A percentile compares a stretch with the other conserved stretches of the same genome.
Evolutionary conservation across 306 rosid species (phyloP).

Genomic region (Lathyrus sativus): DNA sequence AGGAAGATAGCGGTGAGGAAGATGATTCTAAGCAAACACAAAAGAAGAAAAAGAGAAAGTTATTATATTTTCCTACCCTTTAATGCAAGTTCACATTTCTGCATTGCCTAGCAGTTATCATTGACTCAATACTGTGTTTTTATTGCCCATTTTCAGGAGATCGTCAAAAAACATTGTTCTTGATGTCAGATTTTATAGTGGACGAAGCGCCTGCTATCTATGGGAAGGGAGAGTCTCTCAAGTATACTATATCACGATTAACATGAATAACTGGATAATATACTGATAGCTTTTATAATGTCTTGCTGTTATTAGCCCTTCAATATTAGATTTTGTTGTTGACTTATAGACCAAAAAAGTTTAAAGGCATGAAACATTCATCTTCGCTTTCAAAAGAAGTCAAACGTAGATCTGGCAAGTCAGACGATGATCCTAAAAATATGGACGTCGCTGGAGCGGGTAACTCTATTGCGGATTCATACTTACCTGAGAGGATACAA

Average conservation of each 20-base stretch:
- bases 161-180: slow-evolving; percentile 35
- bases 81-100: too few relatives aligned
- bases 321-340: too few relatives aligned
- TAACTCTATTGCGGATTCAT: slow-evolving; percentile 32
- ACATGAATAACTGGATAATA: too few relatives aligned
- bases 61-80: too few relatives aligned
- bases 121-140: slow-evolving; percentile 2
- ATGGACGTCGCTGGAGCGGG: slow-evolving; percentile 30
- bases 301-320: too few relatives aligned
- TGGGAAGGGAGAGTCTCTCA: slow-evolving; percentile 37
- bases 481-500: slow-evolving; percentile 56
- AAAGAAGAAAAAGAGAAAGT: slow-evolving; percentile 42
- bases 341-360: slow-evolving; percentile 34
- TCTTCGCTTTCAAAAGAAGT: too few relatives aligned
- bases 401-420: slow-evolving; percentile 24
- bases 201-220: slow-evolving; percentile 31
- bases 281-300: too few relatives aligned
- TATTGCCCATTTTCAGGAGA: slow-evolving; percentile 40
- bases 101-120: not conserved
- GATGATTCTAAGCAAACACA: slow-evolving; percentile 24
- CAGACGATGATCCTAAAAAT: slow-evolving; percentile 11
- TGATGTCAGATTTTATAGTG: slow-evolving; percentile 48
- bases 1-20: slow-evolving; percentile 24
- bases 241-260: too few relatives aligned
- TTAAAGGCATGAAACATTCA: slow-evolving; percentile 24